Evolutionary conservation across 2,329 filamentous ascomycete genomes (phyloP).

Genomic region (Pestalotiopsis sp.): DNA sequence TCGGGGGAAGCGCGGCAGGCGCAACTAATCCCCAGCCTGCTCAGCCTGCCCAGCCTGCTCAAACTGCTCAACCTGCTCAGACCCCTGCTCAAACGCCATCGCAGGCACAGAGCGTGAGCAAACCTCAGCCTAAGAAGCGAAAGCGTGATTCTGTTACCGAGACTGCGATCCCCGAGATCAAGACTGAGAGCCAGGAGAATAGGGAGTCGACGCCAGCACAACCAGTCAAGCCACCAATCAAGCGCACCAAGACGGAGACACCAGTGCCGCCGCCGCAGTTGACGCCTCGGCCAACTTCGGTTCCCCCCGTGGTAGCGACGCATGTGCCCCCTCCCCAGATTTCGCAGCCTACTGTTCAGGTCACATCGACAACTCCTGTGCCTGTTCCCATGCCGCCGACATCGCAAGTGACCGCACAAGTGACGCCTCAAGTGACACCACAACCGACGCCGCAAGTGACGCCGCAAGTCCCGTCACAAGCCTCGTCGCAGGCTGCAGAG

Average conservation of each 20-base stretch:
- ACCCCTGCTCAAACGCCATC: slow-evolving; percentile 14
- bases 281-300: slow-evolving; percentile 34
- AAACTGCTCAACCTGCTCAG: background rate
- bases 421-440: background rate
- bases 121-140: slow-evolving; percentile 42
- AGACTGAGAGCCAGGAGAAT: slow-evolving; percentile 28
- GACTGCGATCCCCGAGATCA: slow-evolving; percentile 30
- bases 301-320: slow-evolving; percentile 33
- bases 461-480: background rate
- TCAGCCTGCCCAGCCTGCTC: slow-evolving; percentile 13
- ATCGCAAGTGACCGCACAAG: background rate
- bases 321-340: slow-evolving; percentile 35
- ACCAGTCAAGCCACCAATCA: slow-evolving; percentile 41
- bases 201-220: slow-evolving; percentile 29
- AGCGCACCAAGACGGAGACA: slow-evolving; percentile 61
- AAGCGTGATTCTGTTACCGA: slow-evolving; percentile 45
- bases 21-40: slow-evolving; percentile 9
- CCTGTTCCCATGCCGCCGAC: slow-evolving; percentile 24
- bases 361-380: slow-evolving; percentile 37
- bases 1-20: slow-evolving; percentile 30
- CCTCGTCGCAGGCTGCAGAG: background rate
- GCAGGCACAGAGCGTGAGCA: slow-evolving; percentile 28
- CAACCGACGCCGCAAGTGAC: background rate
- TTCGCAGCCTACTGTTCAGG: slow-evolving; percentile 24
- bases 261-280: slow-evolving; percentile 51